A percentile compares a stretch with the other conserved stretches of the same genome.
These are phyloP conservation scores for Beauveria scarabaeidicola DNA, from an alignment of 2,329 filamentous ascomycete genomes.

Conservation along the genomic window DNA sequence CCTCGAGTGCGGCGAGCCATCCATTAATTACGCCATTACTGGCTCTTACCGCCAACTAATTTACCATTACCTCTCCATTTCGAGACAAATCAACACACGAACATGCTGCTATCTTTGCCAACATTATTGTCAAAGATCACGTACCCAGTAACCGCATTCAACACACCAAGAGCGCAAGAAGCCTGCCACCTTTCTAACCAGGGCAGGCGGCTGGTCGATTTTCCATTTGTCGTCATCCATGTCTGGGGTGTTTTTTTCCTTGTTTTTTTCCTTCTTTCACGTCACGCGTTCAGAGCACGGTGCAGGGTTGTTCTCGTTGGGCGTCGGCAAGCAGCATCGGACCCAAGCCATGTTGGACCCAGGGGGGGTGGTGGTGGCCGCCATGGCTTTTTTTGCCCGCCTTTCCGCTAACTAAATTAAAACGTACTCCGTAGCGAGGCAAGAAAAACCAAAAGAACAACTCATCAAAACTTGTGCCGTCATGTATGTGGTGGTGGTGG, in stretches of 20 bases:
- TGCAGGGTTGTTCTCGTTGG: constrained; percentile 5
- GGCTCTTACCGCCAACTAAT: not conserved
- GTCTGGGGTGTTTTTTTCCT: not conserved
- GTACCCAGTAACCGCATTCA: not conserved
- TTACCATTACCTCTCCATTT: not conserved
- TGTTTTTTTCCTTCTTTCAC: not conserved
- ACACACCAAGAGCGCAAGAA: not conserved
- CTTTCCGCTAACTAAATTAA: no score
- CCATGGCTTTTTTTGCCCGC: not conserved
- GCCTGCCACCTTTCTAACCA: not conserved
- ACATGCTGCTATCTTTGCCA: not conserved
- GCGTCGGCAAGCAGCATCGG: constrained; percentile 6
- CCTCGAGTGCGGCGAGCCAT: no score
- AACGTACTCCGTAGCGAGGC: not conserved
- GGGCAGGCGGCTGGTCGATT: not conserved
- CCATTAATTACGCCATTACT: no score
- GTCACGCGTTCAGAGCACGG: constrained; percentile 7
- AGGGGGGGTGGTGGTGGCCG: not conserved
- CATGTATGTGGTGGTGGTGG: not conserved
- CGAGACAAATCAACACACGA: not conserved
- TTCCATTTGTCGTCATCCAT: constrained; percentile 2
- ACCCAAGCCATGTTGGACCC: not conserved
- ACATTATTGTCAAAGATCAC: not conserved
- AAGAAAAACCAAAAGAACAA: not conserved
- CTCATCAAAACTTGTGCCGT: not conserved